Evolutionary conservation across 345 rosid species (phyloP).

Genomic region (Moricandia arvensis): DNA sequence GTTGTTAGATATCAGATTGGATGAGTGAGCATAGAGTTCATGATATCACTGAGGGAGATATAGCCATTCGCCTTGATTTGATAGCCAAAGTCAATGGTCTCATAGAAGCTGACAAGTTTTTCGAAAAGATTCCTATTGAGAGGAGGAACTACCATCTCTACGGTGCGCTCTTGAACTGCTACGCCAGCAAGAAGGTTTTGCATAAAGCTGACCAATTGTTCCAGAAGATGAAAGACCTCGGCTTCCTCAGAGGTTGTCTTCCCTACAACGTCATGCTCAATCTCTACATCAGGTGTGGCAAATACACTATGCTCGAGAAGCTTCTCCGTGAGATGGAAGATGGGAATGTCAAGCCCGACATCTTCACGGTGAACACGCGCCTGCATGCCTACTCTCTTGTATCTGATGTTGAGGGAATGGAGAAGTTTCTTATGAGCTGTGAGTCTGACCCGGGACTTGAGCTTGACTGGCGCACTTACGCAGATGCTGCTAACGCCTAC

Average conservation of each 20-base stretch:
- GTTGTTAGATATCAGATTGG: constrained; percentile 50
- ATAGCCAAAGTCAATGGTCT: constrained; percentile 50
- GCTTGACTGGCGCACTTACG: constrained; percentile 51
- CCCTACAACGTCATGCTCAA: constrained; percentile 58
- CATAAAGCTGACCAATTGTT: constrained; percentile 50
- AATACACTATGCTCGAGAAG: constrained; percentile 43
- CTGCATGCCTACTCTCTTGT: constrained; percentile 51
- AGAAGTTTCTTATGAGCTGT: constrained; percentile 47
- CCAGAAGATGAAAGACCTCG: constrained; percentile 40
- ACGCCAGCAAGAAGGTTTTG: constrained; percentile 36
- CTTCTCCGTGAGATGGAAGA: constrained; percentile 59
- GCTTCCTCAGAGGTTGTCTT: constrained; percentile 32
- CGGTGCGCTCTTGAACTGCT: constrained; percentile 56
- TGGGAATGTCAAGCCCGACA: constrained; percentile 37
- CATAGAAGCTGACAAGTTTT: constrained; percentile 45
- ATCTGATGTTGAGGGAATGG: constrained; percentile 52
- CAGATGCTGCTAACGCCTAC: constrained; percentile 47
- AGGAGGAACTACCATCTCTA: constrained; percentile 41
- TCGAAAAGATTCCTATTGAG: constrained; percentile 30
- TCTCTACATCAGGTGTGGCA: constrained; percentile 43
- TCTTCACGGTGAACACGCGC: constrained; percentile 42
- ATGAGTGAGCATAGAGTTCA: constrained; percentile 35
- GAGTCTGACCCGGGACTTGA: constrained; percentile 41
- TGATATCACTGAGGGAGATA: constrained; percentile 36
- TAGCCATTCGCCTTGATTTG: constrained; percentile 55